Conservation (phyloP, 2,329 filamentous ascomycete species). For the Metarhizium brunneum region DNA sequence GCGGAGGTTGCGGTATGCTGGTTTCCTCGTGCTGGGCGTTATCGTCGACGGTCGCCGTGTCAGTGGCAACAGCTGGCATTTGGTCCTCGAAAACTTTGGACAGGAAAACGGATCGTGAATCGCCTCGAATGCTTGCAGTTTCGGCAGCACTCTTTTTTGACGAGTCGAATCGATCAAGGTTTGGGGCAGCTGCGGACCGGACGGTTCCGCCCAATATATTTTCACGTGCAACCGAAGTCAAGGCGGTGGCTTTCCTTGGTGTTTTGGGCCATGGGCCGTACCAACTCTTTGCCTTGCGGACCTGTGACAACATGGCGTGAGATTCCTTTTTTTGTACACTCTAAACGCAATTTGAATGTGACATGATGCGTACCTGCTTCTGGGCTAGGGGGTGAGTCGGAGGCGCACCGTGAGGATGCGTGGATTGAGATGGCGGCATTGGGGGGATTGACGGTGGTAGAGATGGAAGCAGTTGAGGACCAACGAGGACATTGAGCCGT, state of each 20-base stretch:
- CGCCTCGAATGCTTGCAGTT: conserved; percentile 19
- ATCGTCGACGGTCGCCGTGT: background rate
- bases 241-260: conserved; percentile 50
- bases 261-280: conserved; percentile 52
- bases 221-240: conserved; percentile 51
- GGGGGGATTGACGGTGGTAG: background rate
- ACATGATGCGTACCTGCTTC: conserved; percentile 7
- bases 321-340: background rate
- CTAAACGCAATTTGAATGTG: background rate
- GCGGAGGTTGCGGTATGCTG: background rate
- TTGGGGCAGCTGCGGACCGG: conserved; percentile 33
- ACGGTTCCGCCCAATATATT: conserved; percentile 49
- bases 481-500: background rate
- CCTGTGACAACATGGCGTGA: conserved; percentile 20
- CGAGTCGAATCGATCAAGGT: conserved; percentile 42
- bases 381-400: background rate
- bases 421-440: conserved; percentile 2
- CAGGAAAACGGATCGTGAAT: conserved; percentile 12
- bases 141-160: conserved; percentile 25
- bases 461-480: background rate
- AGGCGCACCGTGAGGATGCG: background rate
- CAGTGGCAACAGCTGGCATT: background rate
- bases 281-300: conserved; percentile 48
- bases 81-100: conserved; percentile 17
- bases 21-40: conserved; percentile 1